Evolutionary conservation across 176 grass and related monocot genomes (phyloP), one percentile per base, ranked within the genome.

Genomic region (Chloris gayana): DNA sequence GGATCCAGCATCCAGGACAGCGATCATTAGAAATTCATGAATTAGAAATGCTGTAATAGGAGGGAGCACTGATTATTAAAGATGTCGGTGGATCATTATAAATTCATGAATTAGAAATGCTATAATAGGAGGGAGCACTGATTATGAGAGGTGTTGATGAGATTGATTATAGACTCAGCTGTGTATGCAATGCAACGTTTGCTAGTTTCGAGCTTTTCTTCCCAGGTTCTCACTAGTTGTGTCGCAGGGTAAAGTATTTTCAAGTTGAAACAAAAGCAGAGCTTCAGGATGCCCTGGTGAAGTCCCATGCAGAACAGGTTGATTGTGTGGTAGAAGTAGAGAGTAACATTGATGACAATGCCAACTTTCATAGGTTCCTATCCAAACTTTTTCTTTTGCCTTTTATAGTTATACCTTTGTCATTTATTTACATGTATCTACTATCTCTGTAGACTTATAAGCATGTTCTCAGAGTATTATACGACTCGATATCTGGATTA

Each of bases 281-380:
- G 66, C 87, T 98, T 81, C 87, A 91, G 71, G 75, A 79, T 91
- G 90, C 88, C 44, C 91, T 98, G 74, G 54, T 63, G 75, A 85
- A 84, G 80, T 94, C 85, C 47, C 86, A 76, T 75, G 37, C 53
- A 5, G 86, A 85, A 75, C 72, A 78, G 31, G 83, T 79, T 59
- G 95, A 98, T 68, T 94, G 83, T 77, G 82, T 98, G 47, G 70
- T 98, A 73, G 92, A 98, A 94, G 82, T 94, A 50, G 72, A 89
- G 77, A 98, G 77, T 70, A 80, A 21, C 75, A 98, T 98, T 83
- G 78, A 72, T 54, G 76, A 79, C 79, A 98, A 98, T 79, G 83
- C 90, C 34, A 69, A 91, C 67, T 98, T 94, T 82, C 95, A 98
- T 70, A 82, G 92, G 95, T 98, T 79, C 78, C 51, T 21, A 47